Percentiles rank a stretch among this genome's conserved stretches.
Conservation (phyloP, 2,329 filamentous ascomycete genomes). For the Zasmidium citrigriseum region DNA sequence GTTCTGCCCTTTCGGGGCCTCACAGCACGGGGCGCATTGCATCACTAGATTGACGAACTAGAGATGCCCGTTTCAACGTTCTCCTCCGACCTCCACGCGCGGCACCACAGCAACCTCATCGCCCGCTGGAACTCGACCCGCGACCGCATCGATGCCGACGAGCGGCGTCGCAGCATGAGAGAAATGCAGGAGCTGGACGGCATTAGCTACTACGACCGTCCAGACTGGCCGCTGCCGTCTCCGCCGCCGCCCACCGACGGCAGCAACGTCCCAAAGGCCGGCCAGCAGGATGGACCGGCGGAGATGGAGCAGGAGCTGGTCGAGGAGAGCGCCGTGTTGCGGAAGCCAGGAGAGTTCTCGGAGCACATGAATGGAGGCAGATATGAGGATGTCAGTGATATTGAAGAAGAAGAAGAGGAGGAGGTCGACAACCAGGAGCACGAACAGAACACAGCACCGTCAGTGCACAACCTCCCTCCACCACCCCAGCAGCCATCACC, state of each 20-base stretch:
- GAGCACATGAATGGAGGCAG: constrained; percentile 19
- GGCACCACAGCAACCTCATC: constrained; percentile 23
- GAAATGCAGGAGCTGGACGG: constrained; percentile 33
- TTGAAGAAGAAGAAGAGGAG: constrained; percentile 24
- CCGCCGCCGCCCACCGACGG: not conserved
- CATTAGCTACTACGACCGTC: constrained; percentile 29
- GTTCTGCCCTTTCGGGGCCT: constrained; percentile 15
- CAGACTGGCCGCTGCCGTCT: constrained; percentile 31
- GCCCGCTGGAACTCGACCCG: constrained; percentile 30
- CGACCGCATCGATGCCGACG: constrained; percentile 31
- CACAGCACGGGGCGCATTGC: constrained; percentile 21
- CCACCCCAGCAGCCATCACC: not conserved
- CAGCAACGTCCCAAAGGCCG: constrained; percentile 5
- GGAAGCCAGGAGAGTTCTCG: constrained; percentile 24
- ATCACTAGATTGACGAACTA: too few relatives aligned
- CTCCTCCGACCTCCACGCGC: constrained; percentile 22
- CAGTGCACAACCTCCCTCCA: constrained; percentile 1
- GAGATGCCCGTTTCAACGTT: constrained; percentile 34
- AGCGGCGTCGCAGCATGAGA: constrained; percentile 26
- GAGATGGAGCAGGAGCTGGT: constrained; percentile 22
- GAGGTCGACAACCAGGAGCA: not conserved
- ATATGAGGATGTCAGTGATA: constrained; percentile 26
- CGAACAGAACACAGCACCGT: not conserved
- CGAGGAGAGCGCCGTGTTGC: constrained; percentile 23
- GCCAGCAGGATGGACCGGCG: constrained; percentile 9